These are phyloP conservation scores for Acer yangbiense DNA, from an alignment of 345 rosid species.

Conservation along the genomic window DNA sequence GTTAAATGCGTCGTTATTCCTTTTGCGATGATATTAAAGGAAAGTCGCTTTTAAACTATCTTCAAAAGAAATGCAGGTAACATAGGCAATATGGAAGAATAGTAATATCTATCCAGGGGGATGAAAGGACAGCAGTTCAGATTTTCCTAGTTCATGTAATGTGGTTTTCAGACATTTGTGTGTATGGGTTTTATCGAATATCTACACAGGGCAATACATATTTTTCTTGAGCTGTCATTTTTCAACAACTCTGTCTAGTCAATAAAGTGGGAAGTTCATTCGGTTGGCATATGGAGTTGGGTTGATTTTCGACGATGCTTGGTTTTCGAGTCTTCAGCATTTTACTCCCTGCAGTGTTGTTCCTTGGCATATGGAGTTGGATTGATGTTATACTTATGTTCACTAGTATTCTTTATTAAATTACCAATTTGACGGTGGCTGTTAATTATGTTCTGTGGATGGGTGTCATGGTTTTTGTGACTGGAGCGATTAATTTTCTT, in stretches of 20 bases:
- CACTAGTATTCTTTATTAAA: neutral
- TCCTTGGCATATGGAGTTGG: neutral
- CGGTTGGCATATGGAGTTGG: too few relatives aligned
- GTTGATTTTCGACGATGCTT: too few relatives aligned
- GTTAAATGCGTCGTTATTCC: neutral
- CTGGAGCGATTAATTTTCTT: slow-evolving; percentile 15
- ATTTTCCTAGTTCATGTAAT: neutral
- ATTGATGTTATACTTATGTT: neutral
- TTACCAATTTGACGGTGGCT: neutral
- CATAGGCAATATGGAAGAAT: neutral
- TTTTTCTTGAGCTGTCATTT: slow-evolving; percentile 1
- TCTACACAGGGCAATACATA: neutral
- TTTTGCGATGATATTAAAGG: neutral
- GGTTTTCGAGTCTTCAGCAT: too few relatives aligned
- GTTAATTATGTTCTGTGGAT: neutral
- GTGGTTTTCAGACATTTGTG: neutral
- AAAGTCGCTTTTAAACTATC: neutral
- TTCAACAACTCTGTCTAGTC: too few relatives aligned
- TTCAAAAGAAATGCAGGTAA: neutral
- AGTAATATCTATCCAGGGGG: neutral
- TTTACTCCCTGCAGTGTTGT: neutral
- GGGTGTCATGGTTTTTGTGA: neutral
- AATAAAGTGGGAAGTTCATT: too few relatives aligned
- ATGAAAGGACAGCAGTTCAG: neutral
- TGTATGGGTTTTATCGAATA: neutral